These are phyloP conservation scores for Albatrellus ellisii DNA, from an alignment of 768 basidiomycete species.

Conservation along the genomic window DNA sequence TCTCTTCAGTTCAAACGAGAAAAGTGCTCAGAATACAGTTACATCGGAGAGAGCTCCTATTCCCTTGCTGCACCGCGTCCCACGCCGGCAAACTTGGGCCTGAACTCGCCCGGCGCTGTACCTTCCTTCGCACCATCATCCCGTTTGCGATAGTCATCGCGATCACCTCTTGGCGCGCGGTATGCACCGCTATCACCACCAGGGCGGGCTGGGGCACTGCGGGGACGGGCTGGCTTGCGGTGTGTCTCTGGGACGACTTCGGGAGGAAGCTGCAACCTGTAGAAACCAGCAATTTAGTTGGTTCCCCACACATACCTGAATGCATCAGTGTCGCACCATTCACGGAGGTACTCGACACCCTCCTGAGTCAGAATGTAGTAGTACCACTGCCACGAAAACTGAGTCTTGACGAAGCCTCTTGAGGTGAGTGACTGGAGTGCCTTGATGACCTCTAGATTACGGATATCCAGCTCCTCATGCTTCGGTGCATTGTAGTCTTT, in stretches of 20 bases:
- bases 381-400: constrained; percentile 99
- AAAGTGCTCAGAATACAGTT: neutral
- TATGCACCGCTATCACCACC: constrained; percentile 71
- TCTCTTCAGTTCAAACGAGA: neutral
- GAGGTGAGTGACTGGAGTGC: constrained; percentile 56
- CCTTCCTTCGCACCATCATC: constrained; percentile 64
- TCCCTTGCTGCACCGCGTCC: constrained; percentile 79
- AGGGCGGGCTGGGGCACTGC: constrained; percentile 63
- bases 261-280: constrained; percentile 81
- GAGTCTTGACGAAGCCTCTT: constrained; percentile 90
- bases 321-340: constrained; percentile 41
- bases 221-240: constrained; percentile 88
- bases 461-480: constrained; percentile 75
- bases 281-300: neutral
- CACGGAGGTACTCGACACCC: constrained; percentile 93
- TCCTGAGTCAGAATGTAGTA: constrained; percentile 97
- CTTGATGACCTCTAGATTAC: constrained; percentile 62
- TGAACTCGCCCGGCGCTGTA: constrained; percentile 79
- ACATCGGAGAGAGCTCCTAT: constrained; percentile 16
- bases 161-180: constrained; percentile 79
- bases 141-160: constrained; percentile 60
- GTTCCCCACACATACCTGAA: neutral
- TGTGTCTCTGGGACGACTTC: constrained; percentile 98
- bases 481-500: constrained; percentile 98
- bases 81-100: constrained; percentile 80